These are phyloP conservation scores for Podaxis rugospora DNA, from an alignment of 768 basidiomycete genomes.

Conservation along the genomic window DNA sequence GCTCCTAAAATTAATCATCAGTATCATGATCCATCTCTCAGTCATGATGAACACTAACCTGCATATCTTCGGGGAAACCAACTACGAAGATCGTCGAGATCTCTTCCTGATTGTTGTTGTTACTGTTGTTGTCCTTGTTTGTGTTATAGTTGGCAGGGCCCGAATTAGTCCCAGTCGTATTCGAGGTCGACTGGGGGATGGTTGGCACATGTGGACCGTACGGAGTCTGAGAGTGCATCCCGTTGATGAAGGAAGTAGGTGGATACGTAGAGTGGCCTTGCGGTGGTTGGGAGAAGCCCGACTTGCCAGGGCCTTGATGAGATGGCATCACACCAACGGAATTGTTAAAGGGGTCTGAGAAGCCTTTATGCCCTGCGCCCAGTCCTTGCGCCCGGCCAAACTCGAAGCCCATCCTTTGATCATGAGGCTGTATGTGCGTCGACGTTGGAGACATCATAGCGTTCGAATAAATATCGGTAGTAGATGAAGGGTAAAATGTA, in stretches of 20 bases:
- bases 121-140: conserved; percentile 23
- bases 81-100: conserved; percentile 98
- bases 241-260: conserved; percentile 23
- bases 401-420: conserved; percentile 32
- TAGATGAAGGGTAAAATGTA: conserved; percentile 26
- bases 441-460: conserved; percentile 36
- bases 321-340: conserved; percentile 18
- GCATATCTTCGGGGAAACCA: conserved; percentile 99
- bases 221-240: conserved; percentile 63
- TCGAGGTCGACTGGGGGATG: conserved; percentile 13
- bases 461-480: conserved; percentile 30
- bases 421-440: conserved; percentile 32
- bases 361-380: conserved; percentile 25
- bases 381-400: conserved; percentile 23
- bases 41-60: conserved; percentile 45
- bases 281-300: conserved; percentile 21
- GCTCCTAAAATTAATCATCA: conserved; percentile 58
- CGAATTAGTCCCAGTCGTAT: conserved; percentile 22
- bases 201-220: conserved; percentile 66
- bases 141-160: conserved; percentile 21
- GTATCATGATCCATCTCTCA: conserved; percentile 13
- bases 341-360: conserved; percentile 26
- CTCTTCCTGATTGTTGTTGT: conserved; percentile 59
- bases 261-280: conserved; percentile 27
- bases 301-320: conserved; percentile 20